Conservation (phyloP, 805 yeast genomes). For the Cyberlindnera mycetangii region DNA sequence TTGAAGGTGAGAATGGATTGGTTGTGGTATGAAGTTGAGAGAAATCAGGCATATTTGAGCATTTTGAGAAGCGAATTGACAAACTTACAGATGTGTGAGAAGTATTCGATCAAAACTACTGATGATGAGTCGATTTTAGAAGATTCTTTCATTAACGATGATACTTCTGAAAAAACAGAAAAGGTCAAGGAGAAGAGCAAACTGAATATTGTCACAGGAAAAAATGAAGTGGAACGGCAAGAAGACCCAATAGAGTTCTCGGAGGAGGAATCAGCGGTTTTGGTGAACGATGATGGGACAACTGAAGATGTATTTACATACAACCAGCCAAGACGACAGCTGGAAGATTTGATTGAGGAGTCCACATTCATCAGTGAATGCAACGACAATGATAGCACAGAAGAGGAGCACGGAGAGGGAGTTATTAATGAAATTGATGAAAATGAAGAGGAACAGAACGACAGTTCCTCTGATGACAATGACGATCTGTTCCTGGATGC, state of each 20-base stretch:
- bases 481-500: conserved; percentile 12
- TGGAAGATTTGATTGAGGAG: background rate
- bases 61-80: conserved; percentile 28
- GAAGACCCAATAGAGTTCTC: background rate
- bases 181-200: conserved; percentile 3
- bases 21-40: conserved; percentile 52
- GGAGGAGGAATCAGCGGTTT: background rate
- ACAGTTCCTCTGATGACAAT: conserved; percentile 2
- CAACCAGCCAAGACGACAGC: background rate
- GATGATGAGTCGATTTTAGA: conserved; percentile 13
- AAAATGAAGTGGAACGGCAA: background rate
- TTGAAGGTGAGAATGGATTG: conserved; percentile 53
- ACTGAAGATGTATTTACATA: background rate
- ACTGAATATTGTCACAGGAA: conserved; percentile 11
- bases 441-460: background rate
- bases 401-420: background rate
- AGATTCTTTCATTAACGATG: conserved; percentile 5
- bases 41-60: conserved; percentile 39
- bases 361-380: background rate
- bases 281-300: conserved; percentile 5
- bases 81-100: conserved; percentile 1
- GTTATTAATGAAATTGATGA: background rate
- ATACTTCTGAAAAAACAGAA: background rate
- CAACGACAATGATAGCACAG: background rate
- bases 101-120: conserved; percentile 11